Base-by-base conservation (phyloP, 2,329 filamentous ascomycete species). In the Fusarium illudens region DNA sequence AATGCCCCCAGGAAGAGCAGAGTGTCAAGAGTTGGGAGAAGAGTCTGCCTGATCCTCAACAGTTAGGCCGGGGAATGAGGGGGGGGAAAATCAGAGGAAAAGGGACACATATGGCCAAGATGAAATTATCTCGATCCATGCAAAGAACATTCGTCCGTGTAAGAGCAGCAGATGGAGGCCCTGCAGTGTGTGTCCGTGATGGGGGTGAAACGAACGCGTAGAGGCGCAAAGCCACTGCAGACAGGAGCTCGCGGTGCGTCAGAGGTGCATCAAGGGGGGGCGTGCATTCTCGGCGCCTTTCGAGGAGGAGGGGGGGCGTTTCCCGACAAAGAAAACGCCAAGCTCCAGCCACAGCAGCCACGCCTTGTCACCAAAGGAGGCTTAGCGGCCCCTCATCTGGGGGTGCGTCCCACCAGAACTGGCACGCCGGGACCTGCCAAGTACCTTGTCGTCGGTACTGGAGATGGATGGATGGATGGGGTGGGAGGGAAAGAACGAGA, bases 231-330 rank as follows among this genome's bases (percentile, higher is more conserved):
- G 39, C 39, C 39, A 44, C 39, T 44, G 39, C 44, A 57, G 59
- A 57, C 58, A 55, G 52, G 49, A 64, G 39, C 49, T 48, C 32
- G 64, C 46, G 19, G 62, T 65, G 62, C 62, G 62, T 64, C 62
- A 65, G 55, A 51, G 56, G 20, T 55, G 55, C 61, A 65, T 60
- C 39, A 34, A 59, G 52, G 62, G 52, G 44, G 39, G 39, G 39
- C 22, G 39, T 44, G 39, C 22, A 44, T 27, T 20, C 25, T 27
- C 8, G 8, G 4, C 6, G 20, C 39, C n/a, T n/a, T n/a, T n/a
- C n/a, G n/a, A 29, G 32, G 19, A 29, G 32, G 48, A 33, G 27
- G 22, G 52, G 62, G 50, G 60, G 54, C 6, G 27, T 55, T 42
- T 8, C 3, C 13, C 2, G 10, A 44, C 22, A 10, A 25, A 25